Conservation (phyloP, 345 rosid genomes). For the Gossypium arboreum region DNA sequence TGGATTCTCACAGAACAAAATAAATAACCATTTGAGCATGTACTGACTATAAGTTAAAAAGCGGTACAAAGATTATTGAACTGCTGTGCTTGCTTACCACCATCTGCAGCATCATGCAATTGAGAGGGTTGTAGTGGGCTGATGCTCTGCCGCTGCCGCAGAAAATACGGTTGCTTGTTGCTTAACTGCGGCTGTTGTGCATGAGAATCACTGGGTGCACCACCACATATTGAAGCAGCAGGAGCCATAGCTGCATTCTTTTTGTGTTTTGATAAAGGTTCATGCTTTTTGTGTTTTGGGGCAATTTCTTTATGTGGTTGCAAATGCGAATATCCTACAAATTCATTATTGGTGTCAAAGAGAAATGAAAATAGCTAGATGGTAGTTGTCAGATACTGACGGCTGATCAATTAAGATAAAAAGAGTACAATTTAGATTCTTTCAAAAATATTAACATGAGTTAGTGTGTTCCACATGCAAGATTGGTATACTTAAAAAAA, state of each 20-base stretch:
- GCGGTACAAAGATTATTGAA: neutral
- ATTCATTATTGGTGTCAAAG: neutral
- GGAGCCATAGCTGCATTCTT: constrained; percentile 4
- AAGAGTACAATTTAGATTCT: neutral
- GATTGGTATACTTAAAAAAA: neutral
- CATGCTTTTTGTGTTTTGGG: constrained; percentile 10
- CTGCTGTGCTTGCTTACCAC: neutral
- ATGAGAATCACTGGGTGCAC: constrained; percentile 15
- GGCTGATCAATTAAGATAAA: neutral
- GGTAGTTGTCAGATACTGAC: neutral
- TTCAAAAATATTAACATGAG: neutral
- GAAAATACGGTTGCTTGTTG: constrained; percentile 10
- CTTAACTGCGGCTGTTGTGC: constrained; percentile 18
- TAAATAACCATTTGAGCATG: neutral
- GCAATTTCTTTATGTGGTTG: neutral
- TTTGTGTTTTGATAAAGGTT: neutral
- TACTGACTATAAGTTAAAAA: constrained; percentile 9
- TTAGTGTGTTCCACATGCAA: neutral
- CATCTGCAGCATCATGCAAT: constrained; percentile 17
- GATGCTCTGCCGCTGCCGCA: constrained; percentile 16
- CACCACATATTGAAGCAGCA: constrained; percentile 4
- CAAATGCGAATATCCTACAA: constrained; percentile 22
- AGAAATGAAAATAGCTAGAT: neutral
- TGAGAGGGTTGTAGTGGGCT: constrained; percentile 14
- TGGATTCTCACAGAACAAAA: neutral